phyloP scores from a whole-genome alignment of 108 stramenopile genomes.

The Tribonema minus region DNA sequence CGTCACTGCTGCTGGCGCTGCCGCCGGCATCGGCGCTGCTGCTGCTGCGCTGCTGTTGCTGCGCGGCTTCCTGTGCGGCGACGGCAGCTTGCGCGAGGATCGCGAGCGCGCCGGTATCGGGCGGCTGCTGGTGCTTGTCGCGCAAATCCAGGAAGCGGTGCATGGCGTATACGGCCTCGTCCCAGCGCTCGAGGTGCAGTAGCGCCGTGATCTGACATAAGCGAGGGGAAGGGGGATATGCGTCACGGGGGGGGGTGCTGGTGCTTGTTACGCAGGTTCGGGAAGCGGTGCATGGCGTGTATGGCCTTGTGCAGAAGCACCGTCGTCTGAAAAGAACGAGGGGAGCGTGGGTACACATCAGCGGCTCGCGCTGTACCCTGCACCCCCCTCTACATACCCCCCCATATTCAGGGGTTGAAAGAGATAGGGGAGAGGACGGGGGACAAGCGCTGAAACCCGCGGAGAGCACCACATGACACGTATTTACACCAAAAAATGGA shows the following conservation, averaged over 20 bases:
- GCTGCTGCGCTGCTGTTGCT: too few species aligned
- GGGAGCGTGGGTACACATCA: background rate
- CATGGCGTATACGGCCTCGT: constrained; percentile 9
- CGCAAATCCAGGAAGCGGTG: constrained; percentile 20
- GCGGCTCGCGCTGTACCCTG: too few species aligned
- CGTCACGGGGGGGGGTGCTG: background rate
- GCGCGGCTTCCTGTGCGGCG: too few species aligned
- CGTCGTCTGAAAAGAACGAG: background rate
- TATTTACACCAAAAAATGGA: too few species aligned
- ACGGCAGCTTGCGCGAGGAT: background rate
- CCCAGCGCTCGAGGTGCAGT: background rate
- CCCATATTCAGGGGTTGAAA: too few species aligned
- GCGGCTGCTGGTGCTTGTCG: background rate
- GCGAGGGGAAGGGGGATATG: background rate
- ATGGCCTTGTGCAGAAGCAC: background rate
- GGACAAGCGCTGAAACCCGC: too few species aligned
- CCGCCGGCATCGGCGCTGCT: too few species aligned
- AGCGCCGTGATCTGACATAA: background rate
- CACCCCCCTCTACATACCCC: too few species aligned
- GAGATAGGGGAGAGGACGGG: too few species aligned
- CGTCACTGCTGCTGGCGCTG: background rate
- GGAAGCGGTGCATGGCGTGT: background rate
- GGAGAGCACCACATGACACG: too few species aligned
- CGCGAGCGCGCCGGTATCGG: background rate
- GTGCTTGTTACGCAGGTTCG: background rate